Percentiles rank a stretch among this genome's conserved stretches.
phyloP scores from a whole-genome alignment of 345 rosid species.

The Melaleuca alternifolia region DNA sequence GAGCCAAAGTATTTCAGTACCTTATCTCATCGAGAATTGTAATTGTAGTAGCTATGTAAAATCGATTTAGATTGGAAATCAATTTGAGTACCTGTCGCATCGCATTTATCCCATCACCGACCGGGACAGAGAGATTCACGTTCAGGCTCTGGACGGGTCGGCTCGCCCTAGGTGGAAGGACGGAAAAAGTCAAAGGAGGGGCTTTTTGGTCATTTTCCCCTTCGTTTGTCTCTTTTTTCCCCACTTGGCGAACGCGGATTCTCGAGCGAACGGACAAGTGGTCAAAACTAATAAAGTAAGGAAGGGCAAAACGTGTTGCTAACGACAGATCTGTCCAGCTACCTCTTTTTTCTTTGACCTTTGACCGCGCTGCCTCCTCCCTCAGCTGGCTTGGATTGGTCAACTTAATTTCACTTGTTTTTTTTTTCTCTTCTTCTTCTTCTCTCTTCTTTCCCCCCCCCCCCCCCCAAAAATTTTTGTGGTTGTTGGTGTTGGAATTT shows the following conservation, averaged over 20 bases:
- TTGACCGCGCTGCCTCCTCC: background rate
- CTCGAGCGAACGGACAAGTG: accelerated
- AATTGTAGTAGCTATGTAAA: background rate
- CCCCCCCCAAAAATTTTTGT: too few species aligned
- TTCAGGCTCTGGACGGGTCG: too few species aligned
- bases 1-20: too few species aligned
- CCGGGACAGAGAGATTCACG: too few species aligned
- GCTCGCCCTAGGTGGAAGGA: background rate
- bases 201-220: too few species aligned
- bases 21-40: too few species aligned
- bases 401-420: background rate
- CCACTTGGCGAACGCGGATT: background rate
- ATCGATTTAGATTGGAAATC: background rate
- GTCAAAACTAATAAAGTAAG: background rate
- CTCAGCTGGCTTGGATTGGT: background rate
- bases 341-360: background rate
- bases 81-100: too few species aligned
- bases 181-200: background rate
- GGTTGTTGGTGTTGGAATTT: background rate
- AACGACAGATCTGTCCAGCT: background rate
- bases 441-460: background rate
- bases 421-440: background rate
- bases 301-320: background rate
- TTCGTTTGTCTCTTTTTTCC: too few species aligned
- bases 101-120: too few species aligned